phyloP scores from a whole-genome alignment of 768 basidiomycete genomes.

The Leucosporidium yakuticum region DNA sequence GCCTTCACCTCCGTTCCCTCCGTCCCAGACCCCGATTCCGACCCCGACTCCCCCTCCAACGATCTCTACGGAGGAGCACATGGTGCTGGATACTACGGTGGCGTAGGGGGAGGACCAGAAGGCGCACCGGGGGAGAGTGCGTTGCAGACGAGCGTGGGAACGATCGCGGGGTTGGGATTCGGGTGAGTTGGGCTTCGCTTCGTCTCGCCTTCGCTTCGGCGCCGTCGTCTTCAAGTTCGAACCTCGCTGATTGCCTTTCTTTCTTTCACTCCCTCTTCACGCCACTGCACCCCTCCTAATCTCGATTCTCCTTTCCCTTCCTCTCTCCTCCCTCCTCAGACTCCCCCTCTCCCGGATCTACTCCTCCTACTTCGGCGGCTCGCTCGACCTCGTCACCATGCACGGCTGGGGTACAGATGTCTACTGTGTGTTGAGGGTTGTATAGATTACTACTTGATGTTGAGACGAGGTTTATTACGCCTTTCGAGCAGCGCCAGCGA shows the following conservation, averaged over 20 bases:
- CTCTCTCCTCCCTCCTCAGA: conserved; percentile 12
- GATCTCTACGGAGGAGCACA: conserved; percentile 48
- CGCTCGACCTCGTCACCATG: conserved; percentile 69
- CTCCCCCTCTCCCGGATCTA: conserved; percentile 36
- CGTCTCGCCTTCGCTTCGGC: conserved; percentile 39
- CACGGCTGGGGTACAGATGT: conserved; percentile 69
- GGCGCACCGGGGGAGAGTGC: conserved; percentile 58
- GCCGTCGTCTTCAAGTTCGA: conserved; percentile 62
- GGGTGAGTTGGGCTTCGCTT: conserved; percentile 48
- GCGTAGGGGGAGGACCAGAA: conserved; percentile 61
- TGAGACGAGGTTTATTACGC: no score
- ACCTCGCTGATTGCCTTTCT: conserved; percentile 54
- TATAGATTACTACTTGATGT: neutral
- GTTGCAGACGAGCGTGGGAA: conserved; percentile 77
- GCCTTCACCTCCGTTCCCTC: conserved; percentile 68
- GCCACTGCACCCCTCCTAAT: conserved; percentile 32
- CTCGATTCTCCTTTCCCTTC: conserved; percentile 9
- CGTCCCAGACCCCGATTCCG: conserved; percentile 31
- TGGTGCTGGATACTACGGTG: conserved; percentile 45
- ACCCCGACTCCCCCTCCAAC: conserved; percentile 41
- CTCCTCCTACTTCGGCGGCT: conserved; percentile 74
- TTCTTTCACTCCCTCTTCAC: neutral
- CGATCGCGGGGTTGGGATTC: conserved; percentile 82
- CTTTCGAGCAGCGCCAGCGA: no score
- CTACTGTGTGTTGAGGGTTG: conserved; percentile 12